Evolutionary conservation across 768 basidiomycete species (phyloP).

Genomic region (Auriscalpium microsporum): DNA sequence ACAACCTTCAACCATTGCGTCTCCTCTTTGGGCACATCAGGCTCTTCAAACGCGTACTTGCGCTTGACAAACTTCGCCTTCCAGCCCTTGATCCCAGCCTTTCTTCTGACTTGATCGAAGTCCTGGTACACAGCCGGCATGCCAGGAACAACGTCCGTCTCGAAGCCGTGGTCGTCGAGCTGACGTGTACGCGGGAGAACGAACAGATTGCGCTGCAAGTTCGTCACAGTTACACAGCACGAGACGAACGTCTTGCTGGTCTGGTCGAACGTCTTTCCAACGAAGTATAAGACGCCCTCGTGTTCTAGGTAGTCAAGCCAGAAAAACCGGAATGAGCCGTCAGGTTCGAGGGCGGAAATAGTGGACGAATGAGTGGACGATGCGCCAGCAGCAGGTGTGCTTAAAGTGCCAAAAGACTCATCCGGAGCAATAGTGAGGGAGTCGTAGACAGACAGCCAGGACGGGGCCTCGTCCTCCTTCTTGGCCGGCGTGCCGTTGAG

Average conservation of each 20-base stretch:
- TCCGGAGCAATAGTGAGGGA: conserved; percentile 53
- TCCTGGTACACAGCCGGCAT: conserved; percentile 70
- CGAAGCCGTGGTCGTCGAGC: conserved; percentile 47
- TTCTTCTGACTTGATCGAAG: conserved; percentile 70
- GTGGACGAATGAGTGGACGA: conserved; percentile 30
- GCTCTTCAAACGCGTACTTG: conserved; percentile 87
- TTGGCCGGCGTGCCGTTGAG: conserved; percentile 19
- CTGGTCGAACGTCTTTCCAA: conserved; percentile 87
- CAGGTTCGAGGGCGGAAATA: conserved; percentile 63
- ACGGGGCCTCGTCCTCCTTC: conserved; percentile 44
- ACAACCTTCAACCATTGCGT: conserved; percentile 89
- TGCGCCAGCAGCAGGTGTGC: conserved; percentile 17
- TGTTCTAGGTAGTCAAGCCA: conserved; percentile 94
- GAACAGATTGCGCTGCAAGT: conserved; percentile 84
- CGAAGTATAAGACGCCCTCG: conserved; percentile 77
- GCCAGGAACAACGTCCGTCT: conserved; percentile 70
- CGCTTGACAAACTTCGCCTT: conserved; percentile 79
- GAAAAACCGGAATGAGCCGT: conserved; percentile 84
- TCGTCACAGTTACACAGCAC: conserved; percentile 79
- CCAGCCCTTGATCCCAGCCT: conserved; percentile 62
- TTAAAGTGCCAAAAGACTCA: conserved; percentile 49
- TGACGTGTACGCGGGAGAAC: conserved; percentile 70
- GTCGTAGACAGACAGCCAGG: conserved; percentile 73
- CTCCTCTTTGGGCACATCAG: conserved; percentile 71
- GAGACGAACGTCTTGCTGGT: conserved; percentile 62